Base-by-base conservation (phyloP, 257 asterid species). In the Solanum commersonii region DNA sequence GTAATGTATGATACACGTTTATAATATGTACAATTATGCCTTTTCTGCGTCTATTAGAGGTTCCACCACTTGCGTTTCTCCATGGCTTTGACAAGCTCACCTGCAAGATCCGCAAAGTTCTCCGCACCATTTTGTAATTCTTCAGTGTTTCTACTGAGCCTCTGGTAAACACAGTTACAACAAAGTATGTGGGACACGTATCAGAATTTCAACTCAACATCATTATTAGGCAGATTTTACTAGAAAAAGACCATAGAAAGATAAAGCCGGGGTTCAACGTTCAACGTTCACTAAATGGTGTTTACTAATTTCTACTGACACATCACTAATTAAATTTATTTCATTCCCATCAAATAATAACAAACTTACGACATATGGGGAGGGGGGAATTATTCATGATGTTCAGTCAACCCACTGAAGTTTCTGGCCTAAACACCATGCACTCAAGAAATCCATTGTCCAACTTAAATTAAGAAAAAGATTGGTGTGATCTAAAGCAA, bases 61-160 rank as follows among this genome's bases (percentile, higher is more conserved):
- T 95, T 93, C 98, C 99, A 96, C 98, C 98, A 94, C 87, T 93
- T 92, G 23, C 98, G 96, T 60, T 94, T 92, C 87, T 96, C 98
- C 98, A 95, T 95, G 5, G 87, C 82, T 94, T 91, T 96, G 60
- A 96, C 99, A 38, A 96, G 95, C 93, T 95, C 96, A 8, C 82
- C 70, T 12, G 99, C 99, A 92, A 95, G 76, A 9, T 92, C 88
- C 5, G 98, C 94, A 40, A 95, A 96, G 94, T 90, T 92, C 90
- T 95, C 92, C 20, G 98, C 96, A 72, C 95, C 97, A 52, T 88
- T 91, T 88, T 94, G 98, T 71, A 96, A 94, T 91, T 96, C 99
- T 90, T 91, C 96, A 10, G 94, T 93, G 74, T 93, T 90, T 68
- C 67, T 85, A 90, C 92, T 93, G 25, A 96, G 96, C 91, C 90